These are phyloP conservation scores for Colletotrichum navitas DNA, from an alignment of 2,329 filamentous ascomycete species.

Conservation along the genomic window DNA sequence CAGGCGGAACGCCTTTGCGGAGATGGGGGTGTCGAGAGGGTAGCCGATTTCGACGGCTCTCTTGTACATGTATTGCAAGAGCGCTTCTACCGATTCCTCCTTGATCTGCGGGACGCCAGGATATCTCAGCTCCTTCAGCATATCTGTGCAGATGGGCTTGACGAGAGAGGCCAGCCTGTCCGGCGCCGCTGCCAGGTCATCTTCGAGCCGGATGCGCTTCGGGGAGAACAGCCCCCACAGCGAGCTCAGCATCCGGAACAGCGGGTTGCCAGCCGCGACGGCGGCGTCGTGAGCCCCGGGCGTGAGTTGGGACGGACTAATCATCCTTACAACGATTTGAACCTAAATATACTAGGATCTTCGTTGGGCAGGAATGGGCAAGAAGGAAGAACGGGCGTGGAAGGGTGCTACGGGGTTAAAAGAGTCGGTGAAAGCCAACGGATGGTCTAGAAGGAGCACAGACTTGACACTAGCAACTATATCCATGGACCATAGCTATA, in stretches of 20 bases:
- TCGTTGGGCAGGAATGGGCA: constrained; percentile 1
- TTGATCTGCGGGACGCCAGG: constrained; percentile 40
- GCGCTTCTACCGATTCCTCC: constrained; percentile 39
- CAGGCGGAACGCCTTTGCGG: constrained; percentile 43
- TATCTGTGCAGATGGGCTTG: constrained; percentile 31
- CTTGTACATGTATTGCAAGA: constrained; percentile 43
- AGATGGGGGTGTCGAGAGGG: constrained; percentile 42
- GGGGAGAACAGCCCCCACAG: constrained; percentile 27
- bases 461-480: constrained; percentile 6
- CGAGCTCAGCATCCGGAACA: constrained; percentile 19
- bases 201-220: constrained; percentile 20
- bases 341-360: neutral
- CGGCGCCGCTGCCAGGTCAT: constrained; percentile 35
- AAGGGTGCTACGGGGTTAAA: constrained; percentile 14
- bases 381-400: neutral
- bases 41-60: constrained; percentile 43
- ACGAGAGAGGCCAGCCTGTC: constrained; percentile 20
- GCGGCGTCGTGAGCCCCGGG: constrained; percentile 26
- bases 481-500: neutral
- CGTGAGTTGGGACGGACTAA: constrained; percentile 8
- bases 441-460: constrained; percentile 15
- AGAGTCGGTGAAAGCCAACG: constrained; percentile 26
- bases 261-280: constrained; percentile 3
- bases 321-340: neutral
- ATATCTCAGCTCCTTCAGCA: constrained; percentile 38